These are phyloP conservation scores for Lactifluus echinatus DNA, from an alignment of 768 basidiomycete genomes.

Conservation along the genomic window DNA sequence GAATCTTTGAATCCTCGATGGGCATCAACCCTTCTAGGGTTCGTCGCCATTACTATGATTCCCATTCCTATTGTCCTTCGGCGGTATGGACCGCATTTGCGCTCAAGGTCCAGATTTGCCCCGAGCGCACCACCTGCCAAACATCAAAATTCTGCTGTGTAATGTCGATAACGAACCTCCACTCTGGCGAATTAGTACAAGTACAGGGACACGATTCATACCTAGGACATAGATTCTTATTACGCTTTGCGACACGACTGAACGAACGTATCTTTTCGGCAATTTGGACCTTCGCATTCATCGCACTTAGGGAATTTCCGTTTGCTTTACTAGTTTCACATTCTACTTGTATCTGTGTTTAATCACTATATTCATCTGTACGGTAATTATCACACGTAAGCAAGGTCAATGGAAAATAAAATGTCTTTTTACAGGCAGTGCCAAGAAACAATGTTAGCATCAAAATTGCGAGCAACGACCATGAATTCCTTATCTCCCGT, in stretches of 20 bases:
- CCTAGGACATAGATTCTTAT: neutral
- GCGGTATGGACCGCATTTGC: slow-evolving; percentile 20
- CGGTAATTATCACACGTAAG: no score
- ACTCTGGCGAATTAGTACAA: no score
- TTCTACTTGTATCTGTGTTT: no score
- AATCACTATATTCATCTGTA: no score
- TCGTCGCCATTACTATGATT: slow-evolving; percentile 40
- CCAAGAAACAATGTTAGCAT: no score
- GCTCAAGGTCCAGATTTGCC: slow-evolving; percentile 15
- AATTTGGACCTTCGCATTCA: neutral
- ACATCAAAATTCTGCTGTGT: neutral
- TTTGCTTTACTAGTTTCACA: no score
- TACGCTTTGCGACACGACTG: neutral
- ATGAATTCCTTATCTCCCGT: slow-evolving; percentile 20
- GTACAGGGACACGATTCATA: neutral
- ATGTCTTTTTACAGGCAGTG: no score
- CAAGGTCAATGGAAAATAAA: no score
- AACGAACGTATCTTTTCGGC: neutral
- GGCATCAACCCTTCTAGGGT: slow-evolving; percentile 52
- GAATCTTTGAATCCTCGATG: slow-evolving; percentile 39
- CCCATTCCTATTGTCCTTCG: slow-evolving; percentile 31
- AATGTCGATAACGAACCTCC: no score
- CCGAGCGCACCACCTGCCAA: slow-evolving; percentile 4
- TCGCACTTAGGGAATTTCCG: neutral
- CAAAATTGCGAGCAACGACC: neutral